phyloP scores from a whole-genome alignment of 805 yeast species.

The Huiozyma naganishii region DNA sequence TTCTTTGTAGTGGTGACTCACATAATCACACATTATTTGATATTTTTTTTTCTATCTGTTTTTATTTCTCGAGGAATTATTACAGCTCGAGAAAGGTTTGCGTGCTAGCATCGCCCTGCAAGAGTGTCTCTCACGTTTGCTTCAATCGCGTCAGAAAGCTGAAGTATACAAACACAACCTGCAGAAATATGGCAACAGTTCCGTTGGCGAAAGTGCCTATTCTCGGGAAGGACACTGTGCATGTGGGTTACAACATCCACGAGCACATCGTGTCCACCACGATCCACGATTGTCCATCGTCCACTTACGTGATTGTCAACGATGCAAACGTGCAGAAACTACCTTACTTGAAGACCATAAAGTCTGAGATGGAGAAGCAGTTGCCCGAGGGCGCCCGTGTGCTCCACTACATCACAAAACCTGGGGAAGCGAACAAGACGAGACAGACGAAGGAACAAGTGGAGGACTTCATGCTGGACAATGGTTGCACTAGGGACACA shows the following conservation, averaged over 20 bases:
- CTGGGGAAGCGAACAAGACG: slow-evolving; percentile 87
- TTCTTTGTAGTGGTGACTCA: background rate
- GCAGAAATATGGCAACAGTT: slow-evolving; percentile 5
- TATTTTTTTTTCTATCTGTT: background rate
- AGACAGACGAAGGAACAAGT: slow-evolving; percentile 84
- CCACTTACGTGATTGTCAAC: slow-evolving; percentile 86
- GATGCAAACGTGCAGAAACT: slow-evolving; percentile 68
- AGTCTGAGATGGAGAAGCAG: slow-evolving; percentile 31
- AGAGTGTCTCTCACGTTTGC: background rate
- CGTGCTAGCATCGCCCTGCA: too few relatives aligned
- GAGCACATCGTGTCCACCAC: slow-evolving; percentile 63
- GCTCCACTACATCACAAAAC: slow-evolving; percentile 65
- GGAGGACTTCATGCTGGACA: slow-evolving; percentile 71
- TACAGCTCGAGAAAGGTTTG: background rate
- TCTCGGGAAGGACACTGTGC: slow-evolving; percentile 74
- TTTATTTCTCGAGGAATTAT: background rate
- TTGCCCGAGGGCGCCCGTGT: slow-evolving; percentile 52
- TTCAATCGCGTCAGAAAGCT: background rate
- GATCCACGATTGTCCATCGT: slow-evolving; percentile 53
- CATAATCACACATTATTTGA: background rate
- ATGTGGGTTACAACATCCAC: slow-evolving; percentile 77
- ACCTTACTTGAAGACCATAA: slow-evolving; percentile 45
- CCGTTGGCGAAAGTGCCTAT: slow-evolving; percentile 49
- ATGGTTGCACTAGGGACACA: slow-evolving; percentile 94
- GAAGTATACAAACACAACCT: background rate